These are phyloP conservation scores for Herpetomonas samuelpessoai DNA, from an alignment of 208 protist genomes.

Conservation along the genomic window DNA sequence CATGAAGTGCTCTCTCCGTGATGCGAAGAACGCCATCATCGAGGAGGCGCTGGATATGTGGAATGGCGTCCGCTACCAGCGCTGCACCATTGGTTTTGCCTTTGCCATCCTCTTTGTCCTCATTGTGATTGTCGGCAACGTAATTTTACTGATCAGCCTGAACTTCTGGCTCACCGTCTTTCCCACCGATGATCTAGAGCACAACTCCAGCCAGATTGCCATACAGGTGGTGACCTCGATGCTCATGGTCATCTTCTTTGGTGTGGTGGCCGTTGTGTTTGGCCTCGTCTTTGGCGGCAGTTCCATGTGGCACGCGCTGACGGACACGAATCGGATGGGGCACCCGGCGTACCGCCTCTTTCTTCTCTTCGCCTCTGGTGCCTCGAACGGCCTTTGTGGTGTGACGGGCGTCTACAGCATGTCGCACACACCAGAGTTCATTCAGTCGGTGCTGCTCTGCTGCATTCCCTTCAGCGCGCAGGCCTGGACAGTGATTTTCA, in stretches of 20 bases:
- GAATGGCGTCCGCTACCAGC: conserved; percentile 33
- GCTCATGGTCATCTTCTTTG: conserved; percentile 59
- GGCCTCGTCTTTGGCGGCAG: conserved; percentile 29
- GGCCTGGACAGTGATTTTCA: conserved; percentile 72
- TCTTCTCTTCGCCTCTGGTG: conserved; percentile 67
- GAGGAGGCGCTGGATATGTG: conserved; percentile 21
- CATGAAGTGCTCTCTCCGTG: conserved; percentile 6
- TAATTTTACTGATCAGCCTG: conserved; percentile 62
- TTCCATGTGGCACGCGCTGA: conserved; percentile 46
- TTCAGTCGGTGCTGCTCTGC: conserved; percentile 77
- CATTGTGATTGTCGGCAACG: conserved; percentile 72
- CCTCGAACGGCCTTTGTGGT: conserved; percentile 54
- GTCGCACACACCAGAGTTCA: conserved; percentile 69
- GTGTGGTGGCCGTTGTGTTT: conserved; percentile 28
- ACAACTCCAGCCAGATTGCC: conserved; percentile 65
- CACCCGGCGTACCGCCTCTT: conserved; percentile 54
- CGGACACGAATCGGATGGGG: conserved; percentile 49
- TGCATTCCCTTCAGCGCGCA: conserved; percentile 74
- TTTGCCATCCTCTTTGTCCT: conserved; percentile 68
- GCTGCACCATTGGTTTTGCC: conserved; percentile 28
- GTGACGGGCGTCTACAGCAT: conserved; percentile 62
- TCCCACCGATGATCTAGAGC: conserved; percentile 19
- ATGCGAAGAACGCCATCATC: conserved; percentile 20
- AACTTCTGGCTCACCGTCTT: conserved; percentile 80
- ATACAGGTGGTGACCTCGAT: conserved; percentile 58